These are phyloP conservation scores for Phytophthora fragariaefolia DNA, from an alignment of 352 stramenopile genomes.

Conservation along the genomic window DNA sequence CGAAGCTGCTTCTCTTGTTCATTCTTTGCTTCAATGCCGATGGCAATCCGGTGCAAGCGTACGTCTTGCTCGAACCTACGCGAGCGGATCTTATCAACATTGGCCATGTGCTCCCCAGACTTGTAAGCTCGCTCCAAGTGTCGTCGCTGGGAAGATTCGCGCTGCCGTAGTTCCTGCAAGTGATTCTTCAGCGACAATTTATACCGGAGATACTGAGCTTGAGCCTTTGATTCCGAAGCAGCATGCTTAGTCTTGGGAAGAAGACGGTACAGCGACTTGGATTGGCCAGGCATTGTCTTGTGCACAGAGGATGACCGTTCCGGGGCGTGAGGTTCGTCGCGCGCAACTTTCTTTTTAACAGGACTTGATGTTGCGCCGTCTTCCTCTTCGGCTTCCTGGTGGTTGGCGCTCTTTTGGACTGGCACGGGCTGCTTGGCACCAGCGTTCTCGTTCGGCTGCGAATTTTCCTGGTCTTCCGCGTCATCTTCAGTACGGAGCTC, in stretches of 20 bases:
- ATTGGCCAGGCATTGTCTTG: conserved; percentile 3
- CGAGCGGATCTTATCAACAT: conserved; percentile 74
- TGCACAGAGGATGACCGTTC: conserved; percentile 12
- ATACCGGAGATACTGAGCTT: conserved; percentile 70
- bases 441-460: conserved; percentile 15
- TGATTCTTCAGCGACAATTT: conserved; percentile 75
- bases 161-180: conserved; percentile 65
- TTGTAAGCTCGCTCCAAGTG: conserved; percentile 71
- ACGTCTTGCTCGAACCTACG: conserved; percentile 74
- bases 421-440: not conserved
- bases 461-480: conserved; percentile 10
- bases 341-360: conserved; percentile 45
- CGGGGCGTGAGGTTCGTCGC: conserved; percentile 25
- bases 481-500: not conserved
- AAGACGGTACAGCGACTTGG: conserved; percentile 53
- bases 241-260: conserved; percentile 32
- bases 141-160: conserved; percentile 63
- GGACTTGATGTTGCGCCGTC: conserved; percentile 27
- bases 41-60: conserved; percentile 65
- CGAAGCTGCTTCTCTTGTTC: conserved; percentile 76
- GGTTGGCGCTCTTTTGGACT: conserved; percentile 28
- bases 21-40: conserved; percentile 65
- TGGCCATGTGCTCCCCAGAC: conserved; percentile 65
- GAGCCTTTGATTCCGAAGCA: conserved; percentile 40
- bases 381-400: conserved; percentile 40